phyloP scores from a whole-genome alignment of 2,329 filamentous ascomycete species.

The Rhinocladiella mackenziei region DNA sequence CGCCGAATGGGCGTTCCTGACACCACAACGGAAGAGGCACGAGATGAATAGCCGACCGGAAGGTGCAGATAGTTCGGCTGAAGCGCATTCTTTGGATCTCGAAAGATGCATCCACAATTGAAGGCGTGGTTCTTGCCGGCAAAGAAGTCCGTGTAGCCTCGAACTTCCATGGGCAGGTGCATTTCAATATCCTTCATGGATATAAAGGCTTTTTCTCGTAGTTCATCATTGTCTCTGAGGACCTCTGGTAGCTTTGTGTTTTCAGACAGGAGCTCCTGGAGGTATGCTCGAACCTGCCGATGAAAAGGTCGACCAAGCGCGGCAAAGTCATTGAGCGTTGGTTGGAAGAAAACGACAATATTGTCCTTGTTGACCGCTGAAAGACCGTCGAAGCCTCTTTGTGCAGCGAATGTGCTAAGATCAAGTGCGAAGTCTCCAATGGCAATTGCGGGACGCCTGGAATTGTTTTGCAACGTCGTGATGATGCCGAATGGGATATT shows the following conservation, averaged over 20 bases:
- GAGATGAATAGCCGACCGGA: constrained; percentile 73
- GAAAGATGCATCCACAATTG: constrained; percentile 64
- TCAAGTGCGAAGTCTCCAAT: constrained; percentile 60
- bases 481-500: constrained; percentile 83
- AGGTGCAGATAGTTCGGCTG: constrained; percentile 65
- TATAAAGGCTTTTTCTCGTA: constrained; percentile 57
- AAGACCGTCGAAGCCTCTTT: constrained; percentile 50
- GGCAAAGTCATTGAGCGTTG: constrained; percentile 67
- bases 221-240: constrained; percentile 56
- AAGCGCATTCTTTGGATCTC: constrained; percentile 66
- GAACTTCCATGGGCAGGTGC: constrained; percentile 72
- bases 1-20: no score
- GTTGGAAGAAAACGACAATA: no score
- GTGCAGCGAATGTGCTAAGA: constrained; percentile 56
- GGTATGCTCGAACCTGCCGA: constrained; percentile 60
- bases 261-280: constrained; percentile 62
- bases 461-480: constrained; percentile 53
- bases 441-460: constrained; percentile 45
- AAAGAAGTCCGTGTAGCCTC: constrained; percentile 84
- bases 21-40: constrained; percentile 56
- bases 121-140: constrained; percentile 75
- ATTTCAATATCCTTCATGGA: constrained; percentile 57
- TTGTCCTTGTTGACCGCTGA: no score
- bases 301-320: constrained; percentile 65
- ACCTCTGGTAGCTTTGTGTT: constrained; percentile 58